Evolutionary conservation across 495 filamentous ascomycete species (phyloP).

Genomic region (Oleoguttula mirabilis): DNA sequence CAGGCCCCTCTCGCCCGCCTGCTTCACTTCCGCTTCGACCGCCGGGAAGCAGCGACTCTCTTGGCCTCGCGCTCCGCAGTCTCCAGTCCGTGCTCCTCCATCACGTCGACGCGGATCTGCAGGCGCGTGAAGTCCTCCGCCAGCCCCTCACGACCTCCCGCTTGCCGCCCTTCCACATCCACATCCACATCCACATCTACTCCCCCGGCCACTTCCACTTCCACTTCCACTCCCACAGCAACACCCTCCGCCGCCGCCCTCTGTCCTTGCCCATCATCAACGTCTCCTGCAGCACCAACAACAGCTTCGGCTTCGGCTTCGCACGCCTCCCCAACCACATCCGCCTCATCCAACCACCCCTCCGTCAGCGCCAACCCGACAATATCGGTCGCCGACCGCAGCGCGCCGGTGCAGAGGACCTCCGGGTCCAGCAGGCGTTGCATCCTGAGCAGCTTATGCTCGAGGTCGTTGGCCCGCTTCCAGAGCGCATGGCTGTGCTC

Average conservation of each 20-base stretch:
- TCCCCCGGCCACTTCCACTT: no score
- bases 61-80: slow-evolving; percentile 1
- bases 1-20: no score
- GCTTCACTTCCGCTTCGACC: no score
- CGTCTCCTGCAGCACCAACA: no score
- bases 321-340: slow-evolving; percentile 18
- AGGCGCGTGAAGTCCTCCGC: not conserved
- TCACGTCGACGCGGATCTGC: slow-evolving; percentile 5
- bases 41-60: no score
- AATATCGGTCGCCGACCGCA: slow-evolving; percentile 23
- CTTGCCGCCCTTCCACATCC: no score
- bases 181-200: no score
- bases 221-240: no score
- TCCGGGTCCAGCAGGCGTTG: slow-evolving; percentile 21
- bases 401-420: slow-evolving; percentile 7
- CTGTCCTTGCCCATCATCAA: no score
- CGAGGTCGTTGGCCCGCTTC: slow-evolving; percentile 22
- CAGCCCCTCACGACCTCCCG: no score
- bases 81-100: slow-evolving; percentile 9
- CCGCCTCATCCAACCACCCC: slow-evolving; percentile 25
- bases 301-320: no score
- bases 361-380: slow-evolving; percentile 26
- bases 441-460: slow-evolving; percentile 19
- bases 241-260: no score
- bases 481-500: slow-evolving; percentile 8